Evolutionary conservation across 768 basidiomycete species (phyloP).

Genomic region (Tremella yokohamensis): DNA sequence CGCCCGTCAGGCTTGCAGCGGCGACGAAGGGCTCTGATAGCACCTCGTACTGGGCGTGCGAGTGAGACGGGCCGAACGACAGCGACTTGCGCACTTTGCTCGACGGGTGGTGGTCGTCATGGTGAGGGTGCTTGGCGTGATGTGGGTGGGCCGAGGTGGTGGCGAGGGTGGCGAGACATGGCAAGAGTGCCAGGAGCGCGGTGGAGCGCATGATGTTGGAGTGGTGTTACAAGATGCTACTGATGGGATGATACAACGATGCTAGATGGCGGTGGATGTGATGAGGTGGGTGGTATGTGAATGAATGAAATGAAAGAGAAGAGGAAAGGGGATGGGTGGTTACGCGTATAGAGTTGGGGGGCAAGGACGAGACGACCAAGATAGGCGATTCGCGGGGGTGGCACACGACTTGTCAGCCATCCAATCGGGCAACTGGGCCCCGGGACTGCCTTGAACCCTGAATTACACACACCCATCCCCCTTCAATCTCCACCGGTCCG

Average conservation of each 20-base stretch:
- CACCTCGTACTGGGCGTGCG: slow-evolving; percentile 58
- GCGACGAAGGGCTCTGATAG: slow-evolving; percentile 23
- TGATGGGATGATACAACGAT: slow-evolving; percentile 1
- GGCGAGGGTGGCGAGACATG: slow-evolving; percentile 41
- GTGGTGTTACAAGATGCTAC: background rate
- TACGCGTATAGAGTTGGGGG: too few relatives aligned
- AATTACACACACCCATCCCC: too few relatives aligned
- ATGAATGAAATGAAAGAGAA: background rate
- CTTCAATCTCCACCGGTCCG: too few relatives aligned
- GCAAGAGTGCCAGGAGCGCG: slow-evolving; percentile 46
- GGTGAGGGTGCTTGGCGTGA: slow-evolving; percentile 2
- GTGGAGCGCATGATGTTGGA: slow-evolving; percentile 36
- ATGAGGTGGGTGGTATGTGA: slow-evolving; percentile 4
- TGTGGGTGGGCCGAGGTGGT: slow-evolving; percentile 19
- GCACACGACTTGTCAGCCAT: too few relatives aligned
- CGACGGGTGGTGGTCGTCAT: slow-evolving; percentile 5
- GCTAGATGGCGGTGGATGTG: slow-evolving; percentile 7
- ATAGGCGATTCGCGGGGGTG: too few relatives aligned
- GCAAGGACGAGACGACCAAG: too few relatives aligned
- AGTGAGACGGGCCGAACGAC: slow-evolving; percentile 76
- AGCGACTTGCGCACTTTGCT: slow-evolving; percentile 70
- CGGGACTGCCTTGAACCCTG: too few relatives aligned
- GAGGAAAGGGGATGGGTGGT: background rate
- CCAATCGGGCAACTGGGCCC: too few relatives aligned
- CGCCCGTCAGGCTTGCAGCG: slow-evolving; percentile 3